Evolutionary conservation across 305 asterid species (phyloP).

Genomic region (Andrographis paniculata): DNA sequence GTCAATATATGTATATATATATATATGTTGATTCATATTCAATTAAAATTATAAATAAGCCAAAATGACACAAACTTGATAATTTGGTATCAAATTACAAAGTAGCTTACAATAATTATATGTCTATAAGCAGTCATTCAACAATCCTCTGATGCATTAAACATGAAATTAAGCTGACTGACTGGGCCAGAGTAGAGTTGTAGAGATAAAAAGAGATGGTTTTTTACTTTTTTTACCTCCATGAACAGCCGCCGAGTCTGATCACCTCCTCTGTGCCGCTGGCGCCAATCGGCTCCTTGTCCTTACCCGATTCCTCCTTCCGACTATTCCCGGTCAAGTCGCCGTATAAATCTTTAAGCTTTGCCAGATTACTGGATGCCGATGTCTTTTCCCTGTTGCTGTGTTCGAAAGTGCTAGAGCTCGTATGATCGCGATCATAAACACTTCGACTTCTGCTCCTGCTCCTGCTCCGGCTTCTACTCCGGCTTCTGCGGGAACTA

Average conservation of each 20-base stretch:
- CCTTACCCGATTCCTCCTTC: slow-evolving; percentile 46
- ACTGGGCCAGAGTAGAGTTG: too few relatives aligned
- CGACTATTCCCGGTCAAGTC: slow-evolving; percentile 49
- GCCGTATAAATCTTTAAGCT: slow-evolving; percentile 86
- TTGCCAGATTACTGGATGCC: slow-evolving; percentile 70
- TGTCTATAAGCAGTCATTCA: too few relatives aligned
- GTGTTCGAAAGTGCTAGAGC: slow-evolving; percentile 34
- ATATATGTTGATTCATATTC: too few relatives aligned
- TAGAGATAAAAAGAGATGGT: too few relatives aligned
- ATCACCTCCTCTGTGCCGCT: slow-evolving; percentile 83
- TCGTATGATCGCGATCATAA: slow-evolving; percentile 36
- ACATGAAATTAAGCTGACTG: too few relatives aligned
- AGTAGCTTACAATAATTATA: too few relatives aligned
- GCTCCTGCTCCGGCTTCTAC: slow-evolving; percentile 56
- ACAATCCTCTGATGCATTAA: too few relatives aligned
- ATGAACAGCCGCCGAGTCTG: slow-evolving; percentile 78
- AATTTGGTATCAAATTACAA: too few relatives aligned
- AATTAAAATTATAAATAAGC: too few relatives aligned
- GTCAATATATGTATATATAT: too few relatives aligned
- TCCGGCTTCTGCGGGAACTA: slow-evolving; percentile 41
- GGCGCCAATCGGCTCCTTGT: slow-evolving; percentile 32
- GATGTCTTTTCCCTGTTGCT: slow-evolving; percentile 46
- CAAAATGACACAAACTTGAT: too few relatives aligned
- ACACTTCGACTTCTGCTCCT: slow-evolving; percentile 45
- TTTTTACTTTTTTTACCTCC: slow-evolving; percentile 47